Evolutionary conservation across 108 stramenopile species (phyloP).

Genomic region (Nitzschia inconspicua): DNA sequence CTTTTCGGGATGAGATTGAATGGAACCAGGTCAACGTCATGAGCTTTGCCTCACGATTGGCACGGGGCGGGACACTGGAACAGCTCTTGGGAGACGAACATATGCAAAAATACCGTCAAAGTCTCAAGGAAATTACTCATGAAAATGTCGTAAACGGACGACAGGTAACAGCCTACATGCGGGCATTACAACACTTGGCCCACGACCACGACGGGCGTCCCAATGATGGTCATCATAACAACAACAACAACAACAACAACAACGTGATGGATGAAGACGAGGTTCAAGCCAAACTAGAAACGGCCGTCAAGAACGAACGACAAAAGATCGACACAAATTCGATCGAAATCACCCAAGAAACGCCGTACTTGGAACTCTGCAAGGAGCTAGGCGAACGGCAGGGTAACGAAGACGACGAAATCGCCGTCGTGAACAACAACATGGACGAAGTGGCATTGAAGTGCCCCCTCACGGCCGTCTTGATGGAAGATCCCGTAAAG

Average conservation of each 20-base stretch:
- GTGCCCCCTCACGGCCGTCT: slow-evolving; percentile 56
- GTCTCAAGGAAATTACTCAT: slow-evolving; percentile 42
- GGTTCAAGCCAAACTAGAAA: neutral
- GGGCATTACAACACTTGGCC: neutral
- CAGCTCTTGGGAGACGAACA: slow-evolving; percentile 25
- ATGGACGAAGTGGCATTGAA: slow-evolving; percentile 21
- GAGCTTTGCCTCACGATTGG: slow-evolving; percentile 34
- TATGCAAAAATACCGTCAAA: slow-evolving; percentile 28
- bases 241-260: neutral
- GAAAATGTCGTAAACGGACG: slow-evolving; percentile 39
- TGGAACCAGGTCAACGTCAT: slow-evolving; percentile 28
- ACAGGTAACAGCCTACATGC: slow-evolving; percentile 12
- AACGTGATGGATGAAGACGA: neutral
- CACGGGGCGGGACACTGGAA: slow-evolving; percentile 30
- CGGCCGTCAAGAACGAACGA: neutral
- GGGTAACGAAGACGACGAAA: slow-evolving; percentile 36
- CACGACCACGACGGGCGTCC: neutral
- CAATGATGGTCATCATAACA: too few species aligned
- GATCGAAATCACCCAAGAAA: slow-evolving; percentile 14
- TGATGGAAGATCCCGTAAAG: slow-evolving; percentile 57
- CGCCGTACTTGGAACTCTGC: slow-evolving; percentile 7
- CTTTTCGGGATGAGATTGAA: slow-evolving; percentile 24
- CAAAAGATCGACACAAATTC: slow-evolving; percentile 2
- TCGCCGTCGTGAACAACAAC: slow-evolving; percentile 10
- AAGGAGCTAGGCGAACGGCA: slow-evolving; percentile 6